A percentile compares a stretch with the other conserved stretches of the same genome.
phyloP scores from a whole-genome alignment of 441 rosid genomes.

The Biscutella laevigata region DNA sequence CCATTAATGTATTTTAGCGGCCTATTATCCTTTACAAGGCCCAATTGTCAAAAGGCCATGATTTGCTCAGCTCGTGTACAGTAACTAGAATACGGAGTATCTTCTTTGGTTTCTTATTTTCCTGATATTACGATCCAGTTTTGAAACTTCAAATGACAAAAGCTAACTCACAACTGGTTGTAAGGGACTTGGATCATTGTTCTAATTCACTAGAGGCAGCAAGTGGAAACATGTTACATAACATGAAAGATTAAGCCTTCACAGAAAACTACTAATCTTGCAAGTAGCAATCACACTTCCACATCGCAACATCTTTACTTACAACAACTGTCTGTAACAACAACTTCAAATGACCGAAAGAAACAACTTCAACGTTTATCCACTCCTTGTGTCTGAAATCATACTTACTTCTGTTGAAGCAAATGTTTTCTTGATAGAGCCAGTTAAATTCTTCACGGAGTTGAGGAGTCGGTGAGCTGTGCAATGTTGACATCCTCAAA shows the following conservation, averaged over 20 bases:
- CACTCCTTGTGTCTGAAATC: background rate
- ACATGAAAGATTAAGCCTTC: background rate
- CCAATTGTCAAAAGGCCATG: no score
- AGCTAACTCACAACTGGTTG: no score
- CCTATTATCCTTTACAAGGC: no score
- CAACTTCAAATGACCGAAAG: no score
- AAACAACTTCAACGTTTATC: conserved; percentile 1
- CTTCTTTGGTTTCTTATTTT: no score
- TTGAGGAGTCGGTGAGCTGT: conserved; percentile 51
- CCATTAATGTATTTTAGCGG: no score
- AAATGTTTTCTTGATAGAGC: background rate
- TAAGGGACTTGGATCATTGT: no score
- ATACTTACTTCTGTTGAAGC: background rate
- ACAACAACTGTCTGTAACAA: conserved; percentile 24
- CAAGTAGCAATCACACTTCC: conserved; percentile 20
- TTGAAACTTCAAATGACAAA: no score
- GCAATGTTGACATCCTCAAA: conserved; percentile 71
- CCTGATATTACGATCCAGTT: no score
- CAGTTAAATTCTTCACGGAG: conserved; percentile 41
- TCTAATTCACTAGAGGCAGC: background rate
- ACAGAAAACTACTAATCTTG: background rate
- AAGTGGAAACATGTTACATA: background rate
- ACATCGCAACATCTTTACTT: conserved; percentile 23
- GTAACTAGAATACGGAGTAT: no score
- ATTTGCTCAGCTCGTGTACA: no score